Evolutionary conservation across 2,329 filamentous ascomycete genomes (phyloP), one percentile per base, ranked within the genome.

Genomic region (Botryotinia globosa): DNA sequence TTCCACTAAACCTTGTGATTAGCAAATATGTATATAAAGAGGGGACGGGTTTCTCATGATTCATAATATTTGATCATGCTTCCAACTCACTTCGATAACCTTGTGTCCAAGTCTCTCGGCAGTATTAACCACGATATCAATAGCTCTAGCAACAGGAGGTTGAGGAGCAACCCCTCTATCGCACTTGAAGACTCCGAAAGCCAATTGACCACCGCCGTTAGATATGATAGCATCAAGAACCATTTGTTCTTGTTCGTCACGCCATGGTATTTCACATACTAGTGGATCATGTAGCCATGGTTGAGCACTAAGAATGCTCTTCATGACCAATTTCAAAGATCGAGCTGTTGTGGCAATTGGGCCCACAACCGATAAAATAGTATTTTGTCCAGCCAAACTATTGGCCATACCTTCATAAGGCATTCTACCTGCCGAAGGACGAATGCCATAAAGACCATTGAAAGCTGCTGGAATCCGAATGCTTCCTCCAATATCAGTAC

Each of bases 251-350:
- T 80, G 76, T 48, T 87, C 83, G 37, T 85, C 81, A 3, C 90
- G 85, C 87, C 90, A 93, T 0, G 90, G 91, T 0, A 93, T 83
- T 32, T 91, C 88, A 58, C 89, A 81, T 0, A 90, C 89, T 0
- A 89, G 81, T 0, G 91, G 90, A 79, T 93, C 91, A 75, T 87
- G 82, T 1, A 88, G 80, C 91, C 91, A 93, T 0, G 91, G 91
- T 70, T 88, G 77, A 45, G 85, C 85, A 20, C 82, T 83, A 1
- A 94, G 81, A 2, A 92, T 78, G 0, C 86, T 82, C 76, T 88
- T 85, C 2, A 89, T 84, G 3, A 89, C 77, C 4, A 92, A 80
- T 56, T 85, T 85, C 20, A 92, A 77, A 0, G 85, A 86, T 1
- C 84, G 83, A 1, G 86, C 81, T 1, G 86, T 88, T 0, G 86